A percentile compares a stretch with the other conserved stretches of the same genome.
phyloP scores from a whole-genome alignment of 345 rosid species.

The Aethionema arabicum region DNA sequence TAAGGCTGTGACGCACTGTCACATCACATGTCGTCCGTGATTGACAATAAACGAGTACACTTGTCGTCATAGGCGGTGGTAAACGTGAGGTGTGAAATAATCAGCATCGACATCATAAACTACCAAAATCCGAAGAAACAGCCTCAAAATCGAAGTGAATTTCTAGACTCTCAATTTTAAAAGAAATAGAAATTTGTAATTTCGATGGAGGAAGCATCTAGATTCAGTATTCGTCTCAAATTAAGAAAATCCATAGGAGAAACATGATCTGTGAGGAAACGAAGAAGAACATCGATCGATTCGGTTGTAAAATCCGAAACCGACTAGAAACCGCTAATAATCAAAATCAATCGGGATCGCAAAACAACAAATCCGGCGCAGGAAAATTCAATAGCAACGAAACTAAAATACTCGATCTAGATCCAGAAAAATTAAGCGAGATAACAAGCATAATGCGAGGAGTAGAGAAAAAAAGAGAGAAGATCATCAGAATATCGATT shows the following conservation, averaged over 20 bases:
- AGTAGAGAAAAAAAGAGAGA: slow-evolving; percentile 13
- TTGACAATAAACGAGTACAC: not conserved
- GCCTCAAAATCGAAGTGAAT: not conserved
- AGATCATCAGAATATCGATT: slow-evolving; percentile 1
- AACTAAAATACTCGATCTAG: slow-evolving; percentile 3
- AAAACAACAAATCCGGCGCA: slow-evolving; percentile 9
- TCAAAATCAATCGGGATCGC: not conserved
- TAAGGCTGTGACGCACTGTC: not conserved
- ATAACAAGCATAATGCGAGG: not conserved
- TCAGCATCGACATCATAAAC: not conserved
- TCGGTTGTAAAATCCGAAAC: not conserved
- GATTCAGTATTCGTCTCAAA: no score
- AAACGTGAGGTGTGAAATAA: slow-evolving; percentile 9
- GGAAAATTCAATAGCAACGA: not conserved
- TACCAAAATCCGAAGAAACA: not conserved
- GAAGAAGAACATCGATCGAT: not conserved
- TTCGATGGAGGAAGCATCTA: not conserved
- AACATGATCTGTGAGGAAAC: not conserved
- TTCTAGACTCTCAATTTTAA: slow-evolving; percentile 4
- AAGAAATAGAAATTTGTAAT: not conserved
- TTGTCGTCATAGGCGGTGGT: not conserved
- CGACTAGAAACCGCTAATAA: not conserved
- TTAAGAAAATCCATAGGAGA: not conserved
- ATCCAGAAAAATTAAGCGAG: slow-evolving; percentile 1
- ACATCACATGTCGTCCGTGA: slow-evolving; percentile 7